Percentiles rank a stretch among this genome's conserved stretches.
These are phyloP conservation scores for Fusarium sp. DNA, from an alignment of 2,329 filamentous ascomycete species.

Conservation along the genomic window DNA sequence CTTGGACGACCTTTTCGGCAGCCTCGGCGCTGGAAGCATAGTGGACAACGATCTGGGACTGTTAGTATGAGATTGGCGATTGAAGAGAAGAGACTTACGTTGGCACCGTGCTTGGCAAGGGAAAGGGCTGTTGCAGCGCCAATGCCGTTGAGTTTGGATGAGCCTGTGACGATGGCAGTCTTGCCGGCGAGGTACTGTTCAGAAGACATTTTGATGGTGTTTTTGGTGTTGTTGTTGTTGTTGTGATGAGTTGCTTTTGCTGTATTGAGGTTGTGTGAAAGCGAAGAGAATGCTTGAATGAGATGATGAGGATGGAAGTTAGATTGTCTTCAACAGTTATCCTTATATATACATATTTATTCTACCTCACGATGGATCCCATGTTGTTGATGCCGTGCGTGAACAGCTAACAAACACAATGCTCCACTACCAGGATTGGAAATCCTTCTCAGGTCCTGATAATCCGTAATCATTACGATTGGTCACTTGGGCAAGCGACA, in stretches of 20 bases:
- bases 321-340: background rate
- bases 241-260: background rate
- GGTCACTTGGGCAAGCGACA: background rate
- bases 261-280: background rate
- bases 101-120: conserved; percentile 6
- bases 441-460: background rate
- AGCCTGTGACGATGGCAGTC: conserved; percentile 41
- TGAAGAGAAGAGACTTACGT: fast-evolving
- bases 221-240: background rate
- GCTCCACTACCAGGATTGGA: background rate
- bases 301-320: background rate
- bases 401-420: background rate
- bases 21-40: background rate
- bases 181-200: conserved; percentile 42
- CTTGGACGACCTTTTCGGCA: background rate
- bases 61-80: background rate
- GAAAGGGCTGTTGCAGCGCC: conserved; percentile 7
- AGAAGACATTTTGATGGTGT: conserved; percentile 21
- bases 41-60: background rate
- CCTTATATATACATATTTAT: background rate
- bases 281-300: background rate
- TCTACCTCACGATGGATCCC: fast-evolving
- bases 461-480: background rate
- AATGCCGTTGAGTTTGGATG: conserved; percentile 15
- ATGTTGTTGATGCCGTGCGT: background rate